Percentiles rank a stretch among this genome's conserved stretches.
Conservation (phyloP, 2,329 filamentous ascomycete genomes). For the Aspergillus ochraceoroseus region DNA sequence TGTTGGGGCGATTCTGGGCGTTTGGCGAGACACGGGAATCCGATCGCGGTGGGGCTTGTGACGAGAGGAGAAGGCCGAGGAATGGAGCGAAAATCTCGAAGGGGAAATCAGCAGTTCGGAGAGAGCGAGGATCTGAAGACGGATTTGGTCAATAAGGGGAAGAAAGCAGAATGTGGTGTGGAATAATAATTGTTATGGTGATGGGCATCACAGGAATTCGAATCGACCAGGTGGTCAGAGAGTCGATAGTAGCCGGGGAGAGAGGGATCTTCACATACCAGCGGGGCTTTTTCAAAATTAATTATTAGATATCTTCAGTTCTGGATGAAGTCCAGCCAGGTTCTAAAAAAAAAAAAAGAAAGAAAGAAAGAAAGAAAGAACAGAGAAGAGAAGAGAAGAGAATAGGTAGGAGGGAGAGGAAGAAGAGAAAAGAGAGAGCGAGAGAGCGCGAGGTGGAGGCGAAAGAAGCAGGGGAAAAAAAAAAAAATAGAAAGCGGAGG, state of each 20-base stretch:
- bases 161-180: constrained; percentile 13
- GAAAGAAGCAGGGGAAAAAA: background rate
- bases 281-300: constrained; percentile 11
- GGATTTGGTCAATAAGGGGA: constrained; percentile 16
- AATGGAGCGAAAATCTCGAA: constrained; percentile 15
- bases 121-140: constrained; percentile 3
- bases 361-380: background rate
- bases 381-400: background rate
- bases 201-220: too few species aligned
- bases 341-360: too few species aligned
- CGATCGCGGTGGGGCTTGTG: constrained; percentile 18
- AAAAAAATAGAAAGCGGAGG: constrained; percentile 2
- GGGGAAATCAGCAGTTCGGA: constrained; percentile 4
- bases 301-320: constrained; percentile 14
- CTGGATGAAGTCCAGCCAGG: too few species aligned
- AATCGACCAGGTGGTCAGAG: constrained; percentile 15
- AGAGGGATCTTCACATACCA: constrained; percentile 18
- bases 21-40: constrained; percentile 16
- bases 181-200: too few species aligned
- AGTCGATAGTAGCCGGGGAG: constrained; percentile 12
- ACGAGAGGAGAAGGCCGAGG: constrained; percentile 11
- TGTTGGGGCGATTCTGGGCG: constrained; percentile 17
- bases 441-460: too few species aligned
- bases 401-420: background rate
- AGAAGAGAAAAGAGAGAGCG: too few species aligned